A percentile compares a stretch with the other conserved stretches of the same genome.
These are phyloP conservation scores for Torulaspora quercuum DNA, from an alignment of 805 yeast genomes.

Conservation along the genomic window DNA sequence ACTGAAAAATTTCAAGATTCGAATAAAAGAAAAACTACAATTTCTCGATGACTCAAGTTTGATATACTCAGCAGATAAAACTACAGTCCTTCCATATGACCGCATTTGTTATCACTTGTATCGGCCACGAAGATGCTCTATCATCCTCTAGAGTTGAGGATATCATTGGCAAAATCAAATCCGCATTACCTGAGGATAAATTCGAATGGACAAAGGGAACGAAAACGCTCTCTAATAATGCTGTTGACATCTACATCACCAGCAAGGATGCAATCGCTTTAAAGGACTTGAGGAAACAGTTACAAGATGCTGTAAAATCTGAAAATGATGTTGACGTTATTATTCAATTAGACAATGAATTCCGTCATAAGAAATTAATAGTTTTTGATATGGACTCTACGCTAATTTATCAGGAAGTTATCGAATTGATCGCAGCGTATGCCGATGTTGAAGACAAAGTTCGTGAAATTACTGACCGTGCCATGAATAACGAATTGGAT, in stretches of 20 bases:
- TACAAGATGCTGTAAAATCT: conserved; percentile 5
- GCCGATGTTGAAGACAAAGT: conserved; percentile 89
- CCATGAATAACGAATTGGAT: conserved; percentile 96
- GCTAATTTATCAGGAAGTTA: conserved; percentile 91
- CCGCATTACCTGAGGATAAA: conserved; percentile 5
- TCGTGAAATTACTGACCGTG: conserved; percentile 82
- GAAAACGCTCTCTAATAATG: conserved; percentile 18
- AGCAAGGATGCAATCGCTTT: conserved; percentile 1
- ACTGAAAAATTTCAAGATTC: conserved; percentile 3
- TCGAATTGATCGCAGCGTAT: conserved; percentile 89
- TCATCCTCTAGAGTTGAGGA: conserved; percentile 4
- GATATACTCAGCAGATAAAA: not conserved
- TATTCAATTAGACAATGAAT: conserved; percentile 23
- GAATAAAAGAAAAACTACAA: not conserved
- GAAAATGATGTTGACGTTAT: conserved; percentile 25
- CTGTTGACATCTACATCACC: conserved; percentile 18
- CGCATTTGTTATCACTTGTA: conserved; percentile 17
- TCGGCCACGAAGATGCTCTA: conserved; percentile 16
- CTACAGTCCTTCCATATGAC: conserved; percentile 6
- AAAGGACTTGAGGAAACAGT: conserved; percentile 9
- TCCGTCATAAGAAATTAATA: conserved; percentile 48
- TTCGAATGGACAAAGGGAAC: conserved; percentile 6
- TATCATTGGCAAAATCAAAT: conserved; percentile 3
- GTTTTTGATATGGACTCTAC: conserved; percentile 99
- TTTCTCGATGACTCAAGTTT: conserved; percentile 5